Percentiles rank a stretch among this genome's conserved stretches.
Evolutionary conservation across 2,329 filamentous ascomycete genomes (phyloP).

Genomic region (Aschersonia sp.): DNA sequence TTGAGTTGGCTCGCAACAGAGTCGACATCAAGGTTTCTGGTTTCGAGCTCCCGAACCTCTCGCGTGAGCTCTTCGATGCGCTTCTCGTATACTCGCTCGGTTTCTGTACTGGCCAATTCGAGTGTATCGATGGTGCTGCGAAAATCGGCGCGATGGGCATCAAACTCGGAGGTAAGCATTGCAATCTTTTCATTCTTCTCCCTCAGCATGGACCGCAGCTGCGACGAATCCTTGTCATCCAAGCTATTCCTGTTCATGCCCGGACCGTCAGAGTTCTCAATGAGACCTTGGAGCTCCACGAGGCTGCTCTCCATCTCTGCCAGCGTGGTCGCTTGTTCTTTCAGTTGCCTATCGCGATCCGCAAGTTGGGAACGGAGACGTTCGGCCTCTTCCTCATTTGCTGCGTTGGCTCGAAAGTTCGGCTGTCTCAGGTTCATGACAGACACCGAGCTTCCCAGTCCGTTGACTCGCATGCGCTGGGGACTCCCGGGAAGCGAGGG

Average conservation of each 20-base stretch:
- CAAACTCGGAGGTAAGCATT: conserved; percentile 85
- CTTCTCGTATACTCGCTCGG: conserved; percentile 88
- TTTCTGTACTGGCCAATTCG: conserved; percentile 90
- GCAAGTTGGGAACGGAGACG: conserved; percentile 59
- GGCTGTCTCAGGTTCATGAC: conserved; percentile 40
- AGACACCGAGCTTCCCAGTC: conserved; percentile 37
- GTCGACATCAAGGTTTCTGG: conserved; percentile 77
- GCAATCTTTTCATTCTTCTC: conserved; percentile 97
- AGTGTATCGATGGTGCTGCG: conserved; percentile 92
- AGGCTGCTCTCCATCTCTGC: conserved; percentile 83
- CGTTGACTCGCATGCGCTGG: conserved; percentile 37
- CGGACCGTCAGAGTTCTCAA: conserved; percentile 39
- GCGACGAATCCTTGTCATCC: conserved; percentile 57
- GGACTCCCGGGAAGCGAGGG: conserved; percentile 26
- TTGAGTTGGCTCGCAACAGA: conserved; percentile 83
- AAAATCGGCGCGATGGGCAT: conserved; percentile 88
- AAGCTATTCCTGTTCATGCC: conserved; percentile 29
- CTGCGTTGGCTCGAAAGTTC: conserved; percentile 34
- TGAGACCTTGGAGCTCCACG: conserved; percentile 58
- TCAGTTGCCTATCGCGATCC: conserved; percentile 75
- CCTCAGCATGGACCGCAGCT: conserved; percentile 67
- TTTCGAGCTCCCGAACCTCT: conserved; percentile 70
- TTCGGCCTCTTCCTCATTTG: conserved; percentile 58
- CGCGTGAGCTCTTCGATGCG: conserved; percentile 75
- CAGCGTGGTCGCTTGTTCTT: conserved; percentile 69